A percentile compares a stretch with the other conserved stretches of the same genome.
Conservation (phyloP, 176 grass and related monocot genomes). For the Cenchrus americanus region DNA sequence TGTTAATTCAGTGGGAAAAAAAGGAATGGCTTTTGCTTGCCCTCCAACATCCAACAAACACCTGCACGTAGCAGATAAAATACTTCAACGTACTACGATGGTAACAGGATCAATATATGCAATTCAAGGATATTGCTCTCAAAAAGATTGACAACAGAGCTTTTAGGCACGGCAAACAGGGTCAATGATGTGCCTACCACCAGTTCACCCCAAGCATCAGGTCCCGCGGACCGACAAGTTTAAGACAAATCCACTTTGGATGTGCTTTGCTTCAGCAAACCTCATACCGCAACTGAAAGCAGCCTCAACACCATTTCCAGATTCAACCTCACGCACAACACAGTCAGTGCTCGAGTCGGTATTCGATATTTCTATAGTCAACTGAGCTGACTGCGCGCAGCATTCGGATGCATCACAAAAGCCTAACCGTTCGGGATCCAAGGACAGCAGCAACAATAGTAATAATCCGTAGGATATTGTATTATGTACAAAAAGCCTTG, state of each 20-base stretch:
- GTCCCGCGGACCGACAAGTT: not conserved
- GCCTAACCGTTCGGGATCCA: not conserved
- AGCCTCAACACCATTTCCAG: not conserved
- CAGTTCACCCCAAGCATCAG: not conserved
- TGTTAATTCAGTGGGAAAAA: no score
- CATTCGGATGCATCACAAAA: constrained; percentile 21
- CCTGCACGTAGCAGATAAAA: no score
- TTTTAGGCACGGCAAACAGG: not conserved
- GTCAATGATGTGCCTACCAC: not conserved
- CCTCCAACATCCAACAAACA: not conserved
- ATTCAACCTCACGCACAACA: not conserved
- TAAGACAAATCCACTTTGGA: not conserved
- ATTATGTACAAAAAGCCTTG: not conserved
- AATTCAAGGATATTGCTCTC: not conserved
- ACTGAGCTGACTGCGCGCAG: not conserved
- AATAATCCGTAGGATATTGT: not conserved
- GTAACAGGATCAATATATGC: no score
- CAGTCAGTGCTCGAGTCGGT: not conserved
- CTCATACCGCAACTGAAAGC: not conserved
- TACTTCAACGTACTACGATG: no score
- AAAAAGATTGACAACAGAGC: not conserved
- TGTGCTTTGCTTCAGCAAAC: not conserved
- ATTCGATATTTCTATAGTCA: not conserved
- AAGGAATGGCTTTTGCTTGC: no score
- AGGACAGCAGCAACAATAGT: not conserved